Percentiles rank a stretch among this genome's conserved stretches.
Evolutionary conservation across 1,284 basidiomycete species (phyloP).

Genomic region (Ganoderma resinaceum): DNA sequence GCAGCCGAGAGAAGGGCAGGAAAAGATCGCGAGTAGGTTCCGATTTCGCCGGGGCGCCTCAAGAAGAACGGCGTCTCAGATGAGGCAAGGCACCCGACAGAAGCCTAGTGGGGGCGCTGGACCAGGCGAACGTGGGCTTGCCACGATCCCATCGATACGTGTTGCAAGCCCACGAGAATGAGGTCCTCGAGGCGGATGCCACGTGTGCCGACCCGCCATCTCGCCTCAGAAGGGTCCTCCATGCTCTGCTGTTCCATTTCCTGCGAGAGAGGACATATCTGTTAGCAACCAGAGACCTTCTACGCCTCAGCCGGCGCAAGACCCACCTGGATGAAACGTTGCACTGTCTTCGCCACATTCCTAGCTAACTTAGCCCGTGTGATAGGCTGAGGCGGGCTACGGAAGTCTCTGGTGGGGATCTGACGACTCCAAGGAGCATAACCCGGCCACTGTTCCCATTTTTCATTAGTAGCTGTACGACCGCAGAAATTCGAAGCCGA

Average conservation of each 20-base stretch:
- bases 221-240: constrained; percentile 56
- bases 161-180: constrained; percentile 75
- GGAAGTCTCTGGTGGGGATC: constrained; percentile 80
- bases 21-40: background rate
- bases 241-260: constrained; percentile 46
- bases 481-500: background rate
- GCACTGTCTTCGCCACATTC: constrained; percentile 47
- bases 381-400: constrained; percentile 74
- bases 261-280: constrained; percentile 40
- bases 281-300: background rate
- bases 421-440: constrained; percentile 79
- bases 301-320: background rate
- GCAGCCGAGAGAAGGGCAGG: background rate
- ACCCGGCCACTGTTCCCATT: constrained; percentile 68
- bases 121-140: constrained; percentile 73
- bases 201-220: constrained; percentile 65
- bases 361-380: constrained; percentile 49
- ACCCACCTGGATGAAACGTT: constrained; percentile 46
- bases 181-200: constrained; percentile 70
- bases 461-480: background rate
- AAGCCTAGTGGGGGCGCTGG: constrained; percentile 19
- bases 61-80: background rate
- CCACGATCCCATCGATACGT: constrained; percentile 81
- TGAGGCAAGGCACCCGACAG: background rate
- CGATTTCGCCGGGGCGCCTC: background rate